Evolutionary conservation across 257 asterid species (phyloP).

Genomic region (Anisodus acutangulus): DNA sequence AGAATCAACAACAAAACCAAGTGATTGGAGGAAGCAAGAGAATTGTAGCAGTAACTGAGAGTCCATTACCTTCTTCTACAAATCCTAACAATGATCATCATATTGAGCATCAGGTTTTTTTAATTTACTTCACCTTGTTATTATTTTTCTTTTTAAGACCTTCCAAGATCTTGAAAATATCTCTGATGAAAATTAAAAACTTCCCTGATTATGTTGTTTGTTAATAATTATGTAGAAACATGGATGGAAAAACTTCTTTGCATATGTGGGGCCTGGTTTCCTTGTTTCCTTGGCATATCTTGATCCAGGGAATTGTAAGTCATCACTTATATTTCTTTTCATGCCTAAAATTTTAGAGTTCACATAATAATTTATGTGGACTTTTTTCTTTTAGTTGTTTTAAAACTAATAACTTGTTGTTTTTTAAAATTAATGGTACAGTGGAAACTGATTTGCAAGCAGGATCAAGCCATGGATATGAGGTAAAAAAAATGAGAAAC

Average conservation of each 20-base stretch:
- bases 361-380: not conserved
- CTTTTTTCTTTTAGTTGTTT: not conserved
- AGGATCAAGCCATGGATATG: constrained; percentile 83
- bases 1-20: constrained; percentile 46
- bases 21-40: constrained; percentile 49
- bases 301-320: constrained; percentile 90
- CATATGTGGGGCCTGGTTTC: constrained; percentile 87
- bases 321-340: not conserved
- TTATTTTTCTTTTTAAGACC: not conserved
- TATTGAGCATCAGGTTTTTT: constrained; percentile 35
- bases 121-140: not conserved
- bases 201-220: not conserved
- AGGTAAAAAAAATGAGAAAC: constrained; percentile 42
- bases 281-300: constrained; percentile 91
- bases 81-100: constrained; percentile 29
- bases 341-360: not conserved
- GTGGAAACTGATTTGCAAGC: constrained; percentile 99
- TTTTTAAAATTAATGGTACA: constrained; percentile 35
- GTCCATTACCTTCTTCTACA: constrained; percentile 43
- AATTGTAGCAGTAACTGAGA: constrained; percentile 43
- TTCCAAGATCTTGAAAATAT: not conserved
- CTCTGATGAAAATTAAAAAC: not conserved
- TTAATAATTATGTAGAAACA: constrained; percentile 50
- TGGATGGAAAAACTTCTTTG: constrained; percentile 78
- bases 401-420: not conserved